Conservation (phyloP, 1,284 basidiomycete genomes). For the Cryptococcus amylolentus region DNA sequence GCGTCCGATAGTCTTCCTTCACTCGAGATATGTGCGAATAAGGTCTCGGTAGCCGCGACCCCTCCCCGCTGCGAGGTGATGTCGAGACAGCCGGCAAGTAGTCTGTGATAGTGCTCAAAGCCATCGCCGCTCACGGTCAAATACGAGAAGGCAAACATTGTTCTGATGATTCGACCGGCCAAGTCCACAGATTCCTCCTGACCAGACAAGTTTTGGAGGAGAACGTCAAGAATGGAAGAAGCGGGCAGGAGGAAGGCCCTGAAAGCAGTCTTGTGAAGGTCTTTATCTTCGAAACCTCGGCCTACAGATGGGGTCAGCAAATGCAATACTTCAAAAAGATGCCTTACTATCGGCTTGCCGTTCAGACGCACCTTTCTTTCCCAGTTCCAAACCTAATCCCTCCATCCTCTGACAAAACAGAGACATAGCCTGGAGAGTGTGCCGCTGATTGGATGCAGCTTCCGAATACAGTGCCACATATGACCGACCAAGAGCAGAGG, state of each 20-base stretch:
- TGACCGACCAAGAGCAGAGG: not conserved
- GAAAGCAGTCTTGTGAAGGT: constrained; percentile 23
- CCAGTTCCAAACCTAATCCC: not conserved
- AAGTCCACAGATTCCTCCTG: constrained; percentile 1
- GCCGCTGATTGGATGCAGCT: not conserved
- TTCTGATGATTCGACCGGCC: constrained; percentile 17
- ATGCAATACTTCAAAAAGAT: not conserved
- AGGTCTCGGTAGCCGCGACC: not conserved
- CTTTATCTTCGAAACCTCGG: constrained; percentile 9
- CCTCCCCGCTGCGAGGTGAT: constrained; percentile 20
- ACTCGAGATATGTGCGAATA: constrained; percentile 1
- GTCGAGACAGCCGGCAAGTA: constrained; percentile 34
- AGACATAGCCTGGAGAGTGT: not conserved
- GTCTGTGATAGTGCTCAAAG: constrained; percentile 24
- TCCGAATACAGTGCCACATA: not conserved
- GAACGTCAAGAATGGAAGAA: constrained; percentile 22
- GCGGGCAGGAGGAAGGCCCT: constrained; percentile 19
- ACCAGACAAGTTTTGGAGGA: constrained; percentile 5
- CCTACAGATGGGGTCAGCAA: constrained; percentile 1
- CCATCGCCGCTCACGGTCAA: constrained; percentile 16
- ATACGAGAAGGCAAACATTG: constrained; percentile 23
- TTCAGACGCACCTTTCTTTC: not conserved
- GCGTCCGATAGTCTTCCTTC: constrained; percentile 5
- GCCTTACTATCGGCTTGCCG: not conserved
- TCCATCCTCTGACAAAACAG: constrained; percentile 13